Conservation (phyloP, 1,139 yeast species). For the Geotrichum europaeum region DNA sequence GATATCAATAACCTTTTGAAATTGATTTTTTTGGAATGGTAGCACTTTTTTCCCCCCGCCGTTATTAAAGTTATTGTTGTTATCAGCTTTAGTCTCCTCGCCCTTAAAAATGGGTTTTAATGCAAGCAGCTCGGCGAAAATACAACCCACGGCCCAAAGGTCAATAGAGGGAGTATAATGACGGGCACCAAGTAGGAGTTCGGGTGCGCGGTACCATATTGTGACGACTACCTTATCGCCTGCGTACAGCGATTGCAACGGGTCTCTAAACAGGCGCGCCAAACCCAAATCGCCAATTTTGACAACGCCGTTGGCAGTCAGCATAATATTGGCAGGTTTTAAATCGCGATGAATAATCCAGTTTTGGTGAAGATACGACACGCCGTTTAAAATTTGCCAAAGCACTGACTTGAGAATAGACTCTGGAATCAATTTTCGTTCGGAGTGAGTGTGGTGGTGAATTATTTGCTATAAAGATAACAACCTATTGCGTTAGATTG, state of each 20-base stretch:
- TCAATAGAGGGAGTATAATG: conserved; percentile 95
- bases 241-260: conserved; percentile 79
- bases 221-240: conserved; percentile 98
- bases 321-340: conserved; percentile 98
- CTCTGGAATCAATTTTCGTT: conserved; percentile 69
- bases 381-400: conserved; percentile 92
- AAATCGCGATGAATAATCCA: conserved; percentile 95
- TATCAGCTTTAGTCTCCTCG: conserved; percentile 90
- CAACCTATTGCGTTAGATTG: not conserved
- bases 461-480: conserved; percentile 53
- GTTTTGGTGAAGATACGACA: conserved; percentile 83
- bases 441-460: conserved; percentile 90
- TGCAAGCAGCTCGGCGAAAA: conserved; percentile 83
- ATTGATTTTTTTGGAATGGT: conserved; percentile 90
- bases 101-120: conserved; percentile 93
- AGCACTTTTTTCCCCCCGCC: conserved; percentile 53
- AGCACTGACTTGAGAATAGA: conserved; percentile 72
- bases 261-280: conserved; percentile 85
- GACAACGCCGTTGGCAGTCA: conserved; percentile 77
- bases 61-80: conserved; percentile 25
- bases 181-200: conserved; percentile 78
- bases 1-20: conserved; percentile 82
- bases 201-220: conserved; percentile 98
- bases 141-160: conserved; percentile 96
- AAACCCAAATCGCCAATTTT: conserved; percentile 95